Conservation (phyloP, 164 flowering plant genomes). For the Protea cynaroides region DNA sequence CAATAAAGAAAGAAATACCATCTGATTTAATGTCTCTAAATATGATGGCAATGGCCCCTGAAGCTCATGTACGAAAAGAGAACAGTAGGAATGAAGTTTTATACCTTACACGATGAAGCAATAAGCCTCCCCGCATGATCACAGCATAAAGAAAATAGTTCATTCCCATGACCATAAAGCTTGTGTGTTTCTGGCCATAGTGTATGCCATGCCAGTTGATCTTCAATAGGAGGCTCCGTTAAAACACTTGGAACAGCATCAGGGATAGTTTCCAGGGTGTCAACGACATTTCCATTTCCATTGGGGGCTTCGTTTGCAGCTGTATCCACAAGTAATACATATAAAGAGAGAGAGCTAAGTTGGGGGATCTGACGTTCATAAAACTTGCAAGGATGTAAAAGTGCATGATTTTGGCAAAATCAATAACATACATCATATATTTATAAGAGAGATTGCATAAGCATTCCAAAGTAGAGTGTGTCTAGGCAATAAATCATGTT, state of each 20-base stretch:
- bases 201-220: constrained; percentile 87
- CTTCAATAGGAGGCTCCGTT: constrained; percentile 91
- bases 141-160: constrained; percentile 82
- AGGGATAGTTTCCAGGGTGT: constrained; percentile 77
- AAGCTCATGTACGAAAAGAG: background rate
- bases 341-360: background rate
- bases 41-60: background rate
- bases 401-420: background rate
- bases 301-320: constrained; percentile 37
- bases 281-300: constrained; percentile 45
- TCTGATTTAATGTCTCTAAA: too few relatives aligned
- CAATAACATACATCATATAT: background rate
- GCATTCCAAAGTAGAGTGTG: background rate
- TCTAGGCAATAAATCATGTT: background rate
- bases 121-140: constrained; percentile 74
- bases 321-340: constrained; percentile 27
- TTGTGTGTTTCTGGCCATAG: constrained; percentile 98
- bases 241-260: constrained; percentile 83
- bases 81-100: background rate
- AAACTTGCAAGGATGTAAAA: background rate
- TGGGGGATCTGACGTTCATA: background rate
- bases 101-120: constrained; percentile 96
- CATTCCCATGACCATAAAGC: constrained; percentile 99
- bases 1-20: too few relatives aligned
- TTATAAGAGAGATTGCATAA: background rate